These are phyloP conservation scores for Nicotiana benthamiana DNA, from an alignment of 257 asterid genomes.

Conservation along the genomic window DNA sequence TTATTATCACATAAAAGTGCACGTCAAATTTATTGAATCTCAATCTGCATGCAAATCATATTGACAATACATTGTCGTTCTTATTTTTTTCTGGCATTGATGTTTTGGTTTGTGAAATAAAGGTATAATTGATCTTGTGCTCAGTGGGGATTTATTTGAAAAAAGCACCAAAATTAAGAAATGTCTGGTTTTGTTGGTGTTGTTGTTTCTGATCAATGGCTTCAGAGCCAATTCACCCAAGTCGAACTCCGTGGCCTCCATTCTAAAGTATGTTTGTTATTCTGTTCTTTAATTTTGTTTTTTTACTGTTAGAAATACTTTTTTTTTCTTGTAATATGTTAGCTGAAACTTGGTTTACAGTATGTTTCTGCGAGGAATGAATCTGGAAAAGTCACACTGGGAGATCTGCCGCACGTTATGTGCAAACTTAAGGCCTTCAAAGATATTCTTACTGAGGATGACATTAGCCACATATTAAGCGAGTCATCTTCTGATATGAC, in stretches of 20 bases:
- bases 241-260: conserved; percentile 77
- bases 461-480: conserved; percentile 36
- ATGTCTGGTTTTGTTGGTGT: conserved; percentile 55
- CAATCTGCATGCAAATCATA: not conserved
- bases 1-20: not conserved
- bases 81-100: not conserved
- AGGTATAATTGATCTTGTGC: not conserved
- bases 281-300: not conserved
- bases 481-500: conserved; percentile 35
- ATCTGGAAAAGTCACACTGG: conserved; percentile 42
- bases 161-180: not conserved
- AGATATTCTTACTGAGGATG: conserved; percentile 33
- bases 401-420: conserved; percentile 47
- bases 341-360: conserved; percentile 18
- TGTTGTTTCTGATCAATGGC: conserved; percentile 57
- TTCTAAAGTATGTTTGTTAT: conserved; percentile 45
- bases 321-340: not conserved
- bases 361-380: conserved; percentile 31
- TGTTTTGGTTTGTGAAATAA: not conserved
- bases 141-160: not conserved
- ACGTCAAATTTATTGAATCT: not conserved
- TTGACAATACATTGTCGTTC: not conserved
- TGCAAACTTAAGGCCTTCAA: conserved; percentile 43
- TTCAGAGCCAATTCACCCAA: conserved; percentile 74
- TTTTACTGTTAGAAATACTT: not conserved